A percentile compares a stretch with the other conserved stretches of the same genome.
These are phyloP conservation scores for Trifolium repens DNA, from an alignment of 306 rosid species.

Conservation along the genomic window DNA sequence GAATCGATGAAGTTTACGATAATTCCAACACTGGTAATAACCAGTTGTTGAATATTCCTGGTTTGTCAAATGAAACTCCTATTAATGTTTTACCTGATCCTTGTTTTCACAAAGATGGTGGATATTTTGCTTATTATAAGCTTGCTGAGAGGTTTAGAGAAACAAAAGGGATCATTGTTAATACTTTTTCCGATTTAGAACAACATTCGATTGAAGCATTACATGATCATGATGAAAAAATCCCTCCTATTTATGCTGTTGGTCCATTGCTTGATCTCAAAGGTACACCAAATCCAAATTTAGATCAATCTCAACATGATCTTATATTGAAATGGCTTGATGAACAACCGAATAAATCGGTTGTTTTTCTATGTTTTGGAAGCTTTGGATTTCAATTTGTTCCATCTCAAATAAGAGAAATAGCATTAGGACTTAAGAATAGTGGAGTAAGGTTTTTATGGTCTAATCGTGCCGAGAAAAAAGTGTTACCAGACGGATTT, in stretches of 20 bases:
- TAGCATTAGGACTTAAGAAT: constrained; percentile 55
- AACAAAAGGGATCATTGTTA: constrained; percentile 60
- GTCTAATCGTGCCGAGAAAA: constrained; percentile 42
- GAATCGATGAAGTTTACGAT: constrained; percentile 38
- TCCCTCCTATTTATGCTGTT: constrained; percentile 62
- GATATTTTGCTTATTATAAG: constrained; percentile 49
- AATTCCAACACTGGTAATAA: constrained; percentile 43
- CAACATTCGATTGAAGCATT: constrained; percentile 41
- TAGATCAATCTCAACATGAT: constrained; percentile 49
- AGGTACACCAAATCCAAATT: constrained; percentile 36
- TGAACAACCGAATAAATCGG: constrained; percentile 53
- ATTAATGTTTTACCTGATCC: constrained; percentile 49
- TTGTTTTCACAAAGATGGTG: constrained; percentile 49
- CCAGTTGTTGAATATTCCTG: constrained; percentile 42
- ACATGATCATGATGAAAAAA: constrained; percentile 32
- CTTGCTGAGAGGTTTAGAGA: constrained; percentile 53
- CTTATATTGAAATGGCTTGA: constrained; percentile 62
- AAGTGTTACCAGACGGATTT: constrained; percentile 60
- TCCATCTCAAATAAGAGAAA: constrained; percentile 60
- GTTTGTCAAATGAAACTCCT: constrained; percentile 48
- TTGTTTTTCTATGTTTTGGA: constrained; percentile 70
- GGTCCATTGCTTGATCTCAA: constrained; percentile 60
- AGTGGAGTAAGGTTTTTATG: constrained; percentile 67
- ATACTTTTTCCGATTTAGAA: constrained; percentile 59
- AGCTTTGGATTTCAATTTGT: constrained; percentile 57